These are phyloP conservation scores for Cornus florida DNA, from an alignment of 148 eudicot genomes.

Conservation along the genomic window DNA sequence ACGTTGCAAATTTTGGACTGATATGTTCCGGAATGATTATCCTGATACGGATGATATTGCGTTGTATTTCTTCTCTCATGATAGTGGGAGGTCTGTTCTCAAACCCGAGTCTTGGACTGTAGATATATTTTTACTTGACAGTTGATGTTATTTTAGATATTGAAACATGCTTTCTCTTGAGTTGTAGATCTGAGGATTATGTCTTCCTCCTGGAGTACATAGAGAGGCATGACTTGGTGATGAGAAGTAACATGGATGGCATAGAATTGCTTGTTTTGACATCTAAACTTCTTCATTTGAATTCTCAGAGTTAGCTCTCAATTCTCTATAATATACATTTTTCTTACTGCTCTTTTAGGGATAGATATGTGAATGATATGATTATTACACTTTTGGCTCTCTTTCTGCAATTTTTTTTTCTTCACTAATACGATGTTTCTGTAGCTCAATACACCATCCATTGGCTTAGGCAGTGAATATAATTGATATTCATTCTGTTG, in stretches of 20 bases:
- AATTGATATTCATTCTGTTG: background rate
- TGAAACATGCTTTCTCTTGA: conserved; percentile 10
- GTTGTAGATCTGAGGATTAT: conserved; percentile 37
- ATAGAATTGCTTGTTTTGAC: conserved; percentile 58
- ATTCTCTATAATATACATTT: background rate
- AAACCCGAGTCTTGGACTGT: background rate
- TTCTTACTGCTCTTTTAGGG: background rate
- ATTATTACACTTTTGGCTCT: background rate
- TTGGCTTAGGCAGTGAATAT: background rate
- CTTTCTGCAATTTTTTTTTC: background rate
- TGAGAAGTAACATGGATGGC: conserved; percentile 42
- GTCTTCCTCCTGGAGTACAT: conserved; percentile 41
- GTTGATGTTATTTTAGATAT: conserved; percentile 1
- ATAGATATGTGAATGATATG: background rate
- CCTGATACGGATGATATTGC: conserved; percentile 64
- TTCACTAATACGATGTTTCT: background rate
- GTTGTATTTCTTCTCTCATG: conserved; percentile 53
- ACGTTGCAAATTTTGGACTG: conserved; percentile 27
- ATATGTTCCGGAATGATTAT: conserved; percentile 40
- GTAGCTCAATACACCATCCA: background rate
- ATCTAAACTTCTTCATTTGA: conserved; percentile 44
- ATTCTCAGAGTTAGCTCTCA: conserved; percentile 48
- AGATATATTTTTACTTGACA: background rate
- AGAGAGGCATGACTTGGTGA: conserved; percentile 27
- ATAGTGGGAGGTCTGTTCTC: conserved; percentile 34